Base-by-base conservation (phyloP, 2,329 filamentous ascomycete species). In the Colletotrichum zoysiae region DNA sequence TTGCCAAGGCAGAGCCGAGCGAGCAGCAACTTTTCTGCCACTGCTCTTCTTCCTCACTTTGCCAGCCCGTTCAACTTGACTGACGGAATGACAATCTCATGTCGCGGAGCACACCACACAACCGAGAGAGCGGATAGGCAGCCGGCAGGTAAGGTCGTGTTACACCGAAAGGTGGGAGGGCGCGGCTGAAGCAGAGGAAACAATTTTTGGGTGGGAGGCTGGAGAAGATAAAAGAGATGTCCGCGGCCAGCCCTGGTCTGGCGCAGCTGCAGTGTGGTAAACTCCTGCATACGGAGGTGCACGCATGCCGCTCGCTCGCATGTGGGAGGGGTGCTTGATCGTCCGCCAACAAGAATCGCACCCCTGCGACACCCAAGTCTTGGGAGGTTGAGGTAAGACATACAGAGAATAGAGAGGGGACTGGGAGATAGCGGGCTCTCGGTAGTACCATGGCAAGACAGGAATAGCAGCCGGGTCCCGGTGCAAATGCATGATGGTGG, bases 211-310 rank as follows among this genome's bases (percentile, higher is more conserved):
- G 57, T 71, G 70, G 70, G 70, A 73, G 62, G 62, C 62, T 62
- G 67, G 50, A 67, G 67, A 53, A 73, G 70, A 73, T 73, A 73
- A 73, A 70, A 70, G 70, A 65, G 60, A 67, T 20, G 60, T 56
- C 57, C 26, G 65, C 57, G 61, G 61, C 67, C 53, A 58, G 70
- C 35, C 46, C 67, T 26, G 61, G 67, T 71, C 57, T 73, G 67
- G 61, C 71, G 70, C 70, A 59, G 67, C 70, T 73, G 70, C 70
- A 63, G 68, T 42, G 50, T 71, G 61, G 67, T 72, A 66, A 60
- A 70, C 70, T 66, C 70, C 70, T 73, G 70, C 70, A 73, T 73
- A 62, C n/a, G 30, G 58, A 66, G 50, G 46, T 69, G 60, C 57
- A 67, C 57, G 63, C 65, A 60, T 64, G 65, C 67, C 46, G 40